A percentile compares a stretch with the other conserved stretches of the same genome.
Conservation (phyloP, 305 asterid species). For the Solanum hybrid region DNA sequence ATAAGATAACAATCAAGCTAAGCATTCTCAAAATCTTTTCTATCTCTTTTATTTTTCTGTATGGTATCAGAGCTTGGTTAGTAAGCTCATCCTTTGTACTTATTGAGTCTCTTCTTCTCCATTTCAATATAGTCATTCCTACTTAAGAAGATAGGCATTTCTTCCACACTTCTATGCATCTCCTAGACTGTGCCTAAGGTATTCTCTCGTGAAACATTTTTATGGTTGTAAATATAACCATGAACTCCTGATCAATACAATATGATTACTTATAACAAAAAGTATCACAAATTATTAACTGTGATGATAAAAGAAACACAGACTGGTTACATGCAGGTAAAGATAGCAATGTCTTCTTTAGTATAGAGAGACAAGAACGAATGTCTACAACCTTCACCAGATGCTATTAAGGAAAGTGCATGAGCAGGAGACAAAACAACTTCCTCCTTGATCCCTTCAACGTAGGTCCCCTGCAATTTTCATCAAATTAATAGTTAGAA, state of each 20-base stretch:
- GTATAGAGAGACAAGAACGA: neutral
- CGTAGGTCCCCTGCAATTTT: constrained; percentile 51
- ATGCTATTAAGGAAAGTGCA: constrained; percentile 80
- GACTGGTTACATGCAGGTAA: neutral
- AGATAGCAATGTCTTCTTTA: neutral
- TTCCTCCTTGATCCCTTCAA: constrained; percentile 86
- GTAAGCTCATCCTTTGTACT: neutral
- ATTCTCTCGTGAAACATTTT: neutral
- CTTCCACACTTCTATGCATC: neutral
- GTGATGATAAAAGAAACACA: neutral
- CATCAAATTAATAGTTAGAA: neutral
- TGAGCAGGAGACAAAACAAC: constrained; percentile 88
- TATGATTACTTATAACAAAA: neutral
- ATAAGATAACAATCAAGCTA: neutral
- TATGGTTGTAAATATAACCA: neutral
- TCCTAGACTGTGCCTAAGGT: neutral
- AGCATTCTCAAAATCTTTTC: neutral
- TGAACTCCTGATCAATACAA: neutral
- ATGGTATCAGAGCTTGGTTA: neutral
- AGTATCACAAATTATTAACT: neutral
- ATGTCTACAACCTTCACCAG: constrained; percentile 64
- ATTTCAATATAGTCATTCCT: neutral
- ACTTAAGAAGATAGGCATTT: neutral
- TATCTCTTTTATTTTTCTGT: neutral
- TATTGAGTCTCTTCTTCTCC: neutral